phyloP scores from a whole-genome alignment of 768 basidiomycete species.

The Rhodotorula babjevae region DNA sequence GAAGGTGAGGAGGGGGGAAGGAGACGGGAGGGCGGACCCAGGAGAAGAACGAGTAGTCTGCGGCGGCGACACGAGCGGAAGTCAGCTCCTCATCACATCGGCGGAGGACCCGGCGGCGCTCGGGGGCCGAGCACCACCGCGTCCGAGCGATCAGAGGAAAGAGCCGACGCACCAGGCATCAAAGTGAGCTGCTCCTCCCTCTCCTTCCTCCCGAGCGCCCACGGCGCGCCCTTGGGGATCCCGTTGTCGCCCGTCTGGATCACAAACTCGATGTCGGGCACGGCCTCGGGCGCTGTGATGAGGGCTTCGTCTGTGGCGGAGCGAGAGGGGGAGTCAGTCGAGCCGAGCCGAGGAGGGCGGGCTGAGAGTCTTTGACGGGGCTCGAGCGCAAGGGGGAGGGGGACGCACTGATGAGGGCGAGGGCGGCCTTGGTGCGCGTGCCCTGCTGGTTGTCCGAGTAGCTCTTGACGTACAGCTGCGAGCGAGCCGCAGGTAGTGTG shows the following conservation, averaged over 20 bases:
- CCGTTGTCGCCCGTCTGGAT: conserved; percentile 34
- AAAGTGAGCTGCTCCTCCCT: conserved; percentile 19
- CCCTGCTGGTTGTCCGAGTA: conserved; percentile 19
- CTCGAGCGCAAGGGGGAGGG: not conserved
- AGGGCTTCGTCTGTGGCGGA: conserved; percentile 30
- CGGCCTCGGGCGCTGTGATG: conserved; percentile 31
- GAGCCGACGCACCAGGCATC: conserved; percentile 13
- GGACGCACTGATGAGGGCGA: conserved; percentile 31
- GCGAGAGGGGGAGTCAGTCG: no score
- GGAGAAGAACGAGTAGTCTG: conserved; percentile 24
- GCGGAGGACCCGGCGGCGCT: no score
- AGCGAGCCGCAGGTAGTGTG: no score
- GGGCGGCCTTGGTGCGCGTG: conserved; percentile 22
- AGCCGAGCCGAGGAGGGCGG: not conserved
- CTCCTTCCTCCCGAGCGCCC: conserved; percentile 26
- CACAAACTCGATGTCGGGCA: conserved; percentile 41
- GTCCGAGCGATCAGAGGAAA: no score
- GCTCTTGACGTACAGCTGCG: conserved; percentile 25
- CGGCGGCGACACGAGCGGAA: not conserved
- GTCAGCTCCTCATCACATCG: no score
- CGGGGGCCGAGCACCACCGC: no score
- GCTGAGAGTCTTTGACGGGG: not conserved
- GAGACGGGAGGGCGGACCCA: not conserved
- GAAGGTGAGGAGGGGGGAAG: no score
- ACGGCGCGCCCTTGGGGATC: conserved; percentile 18